A percentile compares a stretch with the other conserved stretches of the same genome.
phyloP scores from a whole-genome alignment of 495 filamentous ascomycete species.

The Thozetella sp. region DNA sequence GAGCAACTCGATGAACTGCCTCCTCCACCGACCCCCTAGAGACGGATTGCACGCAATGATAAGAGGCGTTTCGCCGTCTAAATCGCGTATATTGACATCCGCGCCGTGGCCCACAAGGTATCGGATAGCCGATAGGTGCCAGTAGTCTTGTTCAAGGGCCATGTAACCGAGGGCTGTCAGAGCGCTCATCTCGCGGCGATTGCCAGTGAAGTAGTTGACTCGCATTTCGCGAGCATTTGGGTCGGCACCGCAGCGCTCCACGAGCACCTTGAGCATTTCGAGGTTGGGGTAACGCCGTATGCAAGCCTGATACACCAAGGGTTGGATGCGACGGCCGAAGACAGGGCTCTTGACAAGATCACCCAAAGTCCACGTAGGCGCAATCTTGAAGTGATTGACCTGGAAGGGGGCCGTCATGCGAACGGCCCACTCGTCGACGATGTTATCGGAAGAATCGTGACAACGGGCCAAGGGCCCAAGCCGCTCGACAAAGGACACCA shows the following conservation, averaged over 20 bases:
- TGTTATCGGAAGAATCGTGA: background rate
- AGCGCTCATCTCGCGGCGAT: background rate
- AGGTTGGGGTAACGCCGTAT: background rate
- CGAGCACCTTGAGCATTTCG: background rate
- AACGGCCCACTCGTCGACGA: background rate
- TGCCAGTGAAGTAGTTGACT: background rate
- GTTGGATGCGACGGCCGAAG: background rate
- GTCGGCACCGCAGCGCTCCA: background rate
- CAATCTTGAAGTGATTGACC: background rate
- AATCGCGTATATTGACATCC: background rate
- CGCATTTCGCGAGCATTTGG: background rate
- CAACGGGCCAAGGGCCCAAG: background rate
- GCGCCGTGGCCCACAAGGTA: background rate
- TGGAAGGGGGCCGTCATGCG: background rate
- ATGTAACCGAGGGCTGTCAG: background rate
- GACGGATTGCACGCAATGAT: background rate
- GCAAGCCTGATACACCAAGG: background rate
- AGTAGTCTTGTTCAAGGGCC: background rate
- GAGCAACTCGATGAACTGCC: background rate
- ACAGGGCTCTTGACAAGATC: background rate
- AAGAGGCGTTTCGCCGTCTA: background rate
- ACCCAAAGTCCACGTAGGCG: background rate
- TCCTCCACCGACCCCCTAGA: background rate
- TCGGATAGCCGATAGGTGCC: background rate
- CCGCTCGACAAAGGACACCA: background rate